phyloP scores from a whole-genome alignment of 208 protist genomes.

The Trypanosoma scelopori region DNA sequence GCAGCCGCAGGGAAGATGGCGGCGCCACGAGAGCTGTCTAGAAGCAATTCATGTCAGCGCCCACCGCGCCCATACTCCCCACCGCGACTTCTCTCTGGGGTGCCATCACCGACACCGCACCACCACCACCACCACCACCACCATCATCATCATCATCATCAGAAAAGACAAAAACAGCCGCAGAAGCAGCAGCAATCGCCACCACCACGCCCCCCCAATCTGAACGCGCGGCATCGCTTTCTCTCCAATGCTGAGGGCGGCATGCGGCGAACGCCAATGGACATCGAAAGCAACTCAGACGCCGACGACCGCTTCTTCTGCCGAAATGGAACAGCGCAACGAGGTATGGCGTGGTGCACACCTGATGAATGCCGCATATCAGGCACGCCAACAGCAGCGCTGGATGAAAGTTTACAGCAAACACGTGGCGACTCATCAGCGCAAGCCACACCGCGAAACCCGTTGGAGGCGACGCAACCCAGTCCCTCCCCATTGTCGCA shows the following conservation, averaged over 20 bases:
- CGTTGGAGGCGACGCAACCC: neutral
- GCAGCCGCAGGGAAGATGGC: neutral
- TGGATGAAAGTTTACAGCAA: neutral
- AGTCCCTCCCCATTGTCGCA: constrained; percentile 1
- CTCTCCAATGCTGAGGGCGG: neutral
- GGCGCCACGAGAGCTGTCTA: constrained; percentile 9
- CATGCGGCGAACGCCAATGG: neutral
- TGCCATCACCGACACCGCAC: neutral
- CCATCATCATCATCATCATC: too few relatives aligned
- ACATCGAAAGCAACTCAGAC: neutral
- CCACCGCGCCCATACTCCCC: constrained; percentile 21
- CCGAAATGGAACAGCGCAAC: neutral
- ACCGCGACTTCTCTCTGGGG: constrained; percentile 11
- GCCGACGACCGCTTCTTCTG: constrained; percentile 11
- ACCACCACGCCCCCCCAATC: neutral
- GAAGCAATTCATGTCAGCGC: neutral
- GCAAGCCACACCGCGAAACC: neutral
- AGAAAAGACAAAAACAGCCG: too few relatives aligned
- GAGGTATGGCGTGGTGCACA: neutral
- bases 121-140: too few relatives aligned
- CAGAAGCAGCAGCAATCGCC: too few relatives aligned
- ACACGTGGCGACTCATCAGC: neutral
- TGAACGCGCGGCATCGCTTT: constrained; percentile 2
- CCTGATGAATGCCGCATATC: neutral
- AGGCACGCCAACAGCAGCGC: neutral